Base-by-base conservation (phyloP, 148 eudicot species). In the Fagopyrum esculentum region DNA sequence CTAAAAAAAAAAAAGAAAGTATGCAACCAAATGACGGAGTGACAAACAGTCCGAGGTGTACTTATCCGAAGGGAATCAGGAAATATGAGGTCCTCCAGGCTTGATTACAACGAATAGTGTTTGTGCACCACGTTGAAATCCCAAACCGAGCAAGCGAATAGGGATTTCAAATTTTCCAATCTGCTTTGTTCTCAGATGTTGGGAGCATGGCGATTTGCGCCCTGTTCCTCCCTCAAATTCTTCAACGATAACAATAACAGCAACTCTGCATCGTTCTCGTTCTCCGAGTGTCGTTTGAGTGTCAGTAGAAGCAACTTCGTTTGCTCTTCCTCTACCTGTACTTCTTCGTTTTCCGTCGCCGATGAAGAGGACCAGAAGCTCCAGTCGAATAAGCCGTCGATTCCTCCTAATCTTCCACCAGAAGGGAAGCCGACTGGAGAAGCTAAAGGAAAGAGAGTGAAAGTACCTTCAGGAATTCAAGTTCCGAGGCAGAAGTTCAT, bases 401-500 rank as follows among this genome's bases (percentile, higher is more conserved):
- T 29, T 63, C 45, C 69, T 63, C 69, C 69, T 15, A 29, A 63
- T 63, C 69, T 5, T 29, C 69, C 69, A 16, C 11, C 5, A 0
- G n/a, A 63, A 7, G 69, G 43, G 69, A 29, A 63, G 12, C 44
- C 69, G 8, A 12, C 30, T 30, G 44, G 56, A 47, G 48, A 71
- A 71, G 10, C 30, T n/a, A 46, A 71, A n/a, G 45, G 76, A n/a
- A 7, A 51, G 45, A 50, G 59, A 29, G 52, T 29, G 45, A 43
- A 22, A 73, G 63, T 30, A 9, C 75, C 75, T 3, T 84, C 87
- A 1, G 72, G 73, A 72, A 86, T 93, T 79, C 79, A 85, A 72
- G 98, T 93, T 4, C 90, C 93, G 12, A 84, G 98, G 73, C 93
- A 87, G 55, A 87, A 83, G 64, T 82, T 84, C 64, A 93, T 93